These are phyloP conservation scores for Candida vartiovaarae DNA, from an alignment of 805 yeast genomes.

Conservation along the genomic window DNA sequence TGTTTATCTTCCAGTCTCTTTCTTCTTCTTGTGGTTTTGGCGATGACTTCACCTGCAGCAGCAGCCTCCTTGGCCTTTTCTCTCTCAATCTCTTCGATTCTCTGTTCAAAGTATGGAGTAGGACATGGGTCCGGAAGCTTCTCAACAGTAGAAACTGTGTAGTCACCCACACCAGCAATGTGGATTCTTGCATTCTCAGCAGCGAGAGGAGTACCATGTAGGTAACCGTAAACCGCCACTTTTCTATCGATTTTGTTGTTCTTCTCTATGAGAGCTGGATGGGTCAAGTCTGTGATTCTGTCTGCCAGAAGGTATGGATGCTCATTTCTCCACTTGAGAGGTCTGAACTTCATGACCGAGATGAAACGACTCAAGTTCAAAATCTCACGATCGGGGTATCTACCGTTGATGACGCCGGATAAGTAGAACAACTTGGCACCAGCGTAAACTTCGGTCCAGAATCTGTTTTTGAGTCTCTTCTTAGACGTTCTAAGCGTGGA, in stretches of 20 bases:
- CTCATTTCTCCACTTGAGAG: slow-evolving; percentile 98
- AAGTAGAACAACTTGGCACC: slow-evolving; percentile 95
- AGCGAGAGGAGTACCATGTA: slow-evolving; percentile 88
- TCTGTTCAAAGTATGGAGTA: slow-evolving; percentile 87
- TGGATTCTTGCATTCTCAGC: slow-evolving; percentile 68
- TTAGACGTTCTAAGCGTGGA: slow-evolving; percentile 86
- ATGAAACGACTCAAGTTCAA: slow-evolving; percentile 86
- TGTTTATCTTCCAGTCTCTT: slow-evolving; percentile 91
- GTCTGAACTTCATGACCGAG: slow-evolving; percentile 96
- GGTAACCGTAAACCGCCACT: slow-evolving; percentile 86
- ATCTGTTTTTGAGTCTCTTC: slow-evolving; percentile 84
- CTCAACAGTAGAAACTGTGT: slow-evolving; percentile 67
- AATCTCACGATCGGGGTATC: slow-evolving; percentile 96
- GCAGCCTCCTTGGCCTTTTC: slow-evolving; percentile 64
- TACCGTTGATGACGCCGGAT: slow-evolving; percentile 93
- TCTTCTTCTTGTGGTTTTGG: slow-evolving; percentile 70
- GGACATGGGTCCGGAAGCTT: slow-evolving; percentile 98
- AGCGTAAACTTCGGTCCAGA: slow-evolving; percentile 98
- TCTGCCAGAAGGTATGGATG: slow-evolving; percentile 93
- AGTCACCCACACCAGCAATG: slow-evolving; percentile 94
- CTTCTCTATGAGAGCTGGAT: slow-evolving; percentile 72
- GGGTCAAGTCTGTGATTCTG: slow-evolving; percentile 89
- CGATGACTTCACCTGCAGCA: slow-evolving; percentile 47
- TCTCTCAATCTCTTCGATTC: slow-evolving; percentile 71
- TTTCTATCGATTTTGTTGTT: slow-evolving; percentile 83